Evolutionary conservation across 441 rosid genomes (phyloP).

Genomic region (California macrophylla): DNA sequence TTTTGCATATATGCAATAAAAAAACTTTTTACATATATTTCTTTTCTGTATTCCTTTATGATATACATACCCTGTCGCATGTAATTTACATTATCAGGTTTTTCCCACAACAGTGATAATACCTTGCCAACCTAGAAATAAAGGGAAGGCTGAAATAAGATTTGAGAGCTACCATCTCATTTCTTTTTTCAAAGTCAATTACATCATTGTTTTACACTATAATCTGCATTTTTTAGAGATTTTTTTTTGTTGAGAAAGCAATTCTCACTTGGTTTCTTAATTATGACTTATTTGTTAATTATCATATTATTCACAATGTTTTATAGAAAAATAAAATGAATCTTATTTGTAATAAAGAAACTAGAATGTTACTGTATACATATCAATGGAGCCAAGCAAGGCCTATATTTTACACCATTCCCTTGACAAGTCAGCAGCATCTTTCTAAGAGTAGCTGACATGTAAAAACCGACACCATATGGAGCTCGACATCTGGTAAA

Average conservation of each 20-base stretch:
- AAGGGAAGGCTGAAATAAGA: no score
- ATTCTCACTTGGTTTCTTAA: no score
- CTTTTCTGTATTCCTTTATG: not conserved
- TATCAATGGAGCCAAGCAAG: not conserved
- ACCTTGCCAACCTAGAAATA: no score
- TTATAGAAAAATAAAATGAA: not conserved
- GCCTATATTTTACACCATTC: no score
- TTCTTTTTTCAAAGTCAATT: no score
- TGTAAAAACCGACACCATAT: not conserved
- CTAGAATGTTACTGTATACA: not conserved
- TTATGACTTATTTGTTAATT: no score
- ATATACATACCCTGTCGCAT: no score
- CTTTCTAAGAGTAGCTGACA: not conserved
- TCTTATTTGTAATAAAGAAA: not conserved
- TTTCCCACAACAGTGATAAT: not conserved
- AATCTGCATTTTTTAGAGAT: no score
- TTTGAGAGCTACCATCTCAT: no score
- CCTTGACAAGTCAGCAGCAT: not conserved
- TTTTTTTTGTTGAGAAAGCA: no score
- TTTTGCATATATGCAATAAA: not conserved
- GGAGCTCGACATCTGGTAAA: not conserved
- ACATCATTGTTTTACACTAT: no score
- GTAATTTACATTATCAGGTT: not conserved
- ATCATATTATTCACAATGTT: no score
- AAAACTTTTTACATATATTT: not conserved